Conservation (phyloP, 108 stramenopile species). For the Poteriospumella lacustris region DNA sequence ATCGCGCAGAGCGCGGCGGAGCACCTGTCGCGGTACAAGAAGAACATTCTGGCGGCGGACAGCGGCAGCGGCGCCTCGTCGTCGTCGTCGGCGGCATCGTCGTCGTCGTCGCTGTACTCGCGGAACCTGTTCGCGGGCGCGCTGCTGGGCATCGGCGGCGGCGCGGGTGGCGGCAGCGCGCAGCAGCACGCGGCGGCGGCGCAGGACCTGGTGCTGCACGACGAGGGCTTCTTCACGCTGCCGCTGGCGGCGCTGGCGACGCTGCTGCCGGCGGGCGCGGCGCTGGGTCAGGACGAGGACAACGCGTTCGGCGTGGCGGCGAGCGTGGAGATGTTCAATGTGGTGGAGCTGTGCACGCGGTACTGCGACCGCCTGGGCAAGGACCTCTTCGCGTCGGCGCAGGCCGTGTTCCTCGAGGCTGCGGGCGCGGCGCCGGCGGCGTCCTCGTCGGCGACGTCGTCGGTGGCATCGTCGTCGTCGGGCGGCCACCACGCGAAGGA, state of each 20-base stretch:
- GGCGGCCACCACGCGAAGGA: background rate
- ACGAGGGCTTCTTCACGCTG: background rate
- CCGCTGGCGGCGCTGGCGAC: background rate
- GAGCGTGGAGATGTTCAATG: slow-evolving; percentile 11
- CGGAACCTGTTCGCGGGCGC: background rate
- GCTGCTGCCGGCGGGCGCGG: background rate
- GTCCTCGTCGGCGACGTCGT: background rate
- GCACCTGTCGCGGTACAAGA: background rate
- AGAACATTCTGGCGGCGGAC: background rate
- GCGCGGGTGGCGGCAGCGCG: background rate
- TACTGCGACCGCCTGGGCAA: slow-evolving; percentile 1
- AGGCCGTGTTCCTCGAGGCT: background rate
- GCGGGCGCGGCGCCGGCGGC: background rate
- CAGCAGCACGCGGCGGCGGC: background rate
- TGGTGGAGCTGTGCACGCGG: background rate
- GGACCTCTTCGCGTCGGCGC: background rate
- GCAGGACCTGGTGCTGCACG: background rate
- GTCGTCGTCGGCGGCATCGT: background rate
- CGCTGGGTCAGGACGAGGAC: background rate
- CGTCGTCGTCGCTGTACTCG: background rate
- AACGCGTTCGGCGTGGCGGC: background rate
- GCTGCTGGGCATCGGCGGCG: background rate
- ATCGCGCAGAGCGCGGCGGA: background rate
- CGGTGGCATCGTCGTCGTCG: background rate
- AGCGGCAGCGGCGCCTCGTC: background rate